phyloP scores from a whole-genome alignment of 331 rosid species.

The Quercus lobata region DNA sequence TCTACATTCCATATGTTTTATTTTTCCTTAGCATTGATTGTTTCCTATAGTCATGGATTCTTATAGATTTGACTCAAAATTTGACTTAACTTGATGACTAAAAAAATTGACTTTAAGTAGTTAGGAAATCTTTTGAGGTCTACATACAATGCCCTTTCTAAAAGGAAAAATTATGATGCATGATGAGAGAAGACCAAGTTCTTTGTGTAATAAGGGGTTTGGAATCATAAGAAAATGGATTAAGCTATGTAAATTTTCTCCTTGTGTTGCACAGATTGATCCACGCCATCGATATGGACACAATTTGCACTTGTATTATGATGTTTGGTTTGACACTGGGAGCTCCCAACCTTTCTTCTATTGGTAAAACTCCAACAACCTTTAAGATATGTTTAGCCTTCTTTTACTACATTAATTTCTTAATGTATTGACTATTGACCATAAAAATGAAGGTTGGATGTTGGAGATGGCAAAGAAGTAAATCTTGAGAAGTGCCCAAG shows the following conservation, averaged over 20 bases:
- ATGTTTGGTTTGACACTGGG: slow-evolving; percentile 53
- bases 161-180: too few species aligned
- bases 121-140: too few species aligned
- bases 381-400: background rate
- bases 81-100: too few species aligned
- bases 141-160: too few species aligned
- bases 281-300: slow-evolving; percentile 94
- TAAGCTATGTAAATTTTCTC: background rate
- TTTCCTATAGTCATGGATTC: background rate
- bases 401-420: background rate
- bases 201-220: background rate
- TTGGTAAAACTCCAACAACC: slow-evolving; percentile 46
- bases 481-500: slow-evolving; percentile 48
- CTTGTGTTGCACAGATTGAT: slow-evolving; percentile 56
- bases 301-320: slow-evolving; percentile 68
- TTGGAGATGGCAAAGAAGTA: slow-evolving; percentile 70
- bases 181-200: background rate
- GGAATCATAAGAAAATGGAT: background rate
- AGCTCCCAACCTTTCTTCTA: slow-evolving; percentile 76
- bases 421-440: slow-evolving; percentile 6
- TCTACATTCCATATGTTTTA: background rate
- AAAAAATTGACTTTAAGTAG: too few species aligned
- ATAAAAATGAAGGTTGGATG: slow-evolving; percentile 68
- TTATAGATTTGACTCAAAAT: background rate
- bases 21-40: background rate